Base-by-base conservation (phyloP, 352 stramenopile genomes). In the Phytophthora sp. region DNA sequence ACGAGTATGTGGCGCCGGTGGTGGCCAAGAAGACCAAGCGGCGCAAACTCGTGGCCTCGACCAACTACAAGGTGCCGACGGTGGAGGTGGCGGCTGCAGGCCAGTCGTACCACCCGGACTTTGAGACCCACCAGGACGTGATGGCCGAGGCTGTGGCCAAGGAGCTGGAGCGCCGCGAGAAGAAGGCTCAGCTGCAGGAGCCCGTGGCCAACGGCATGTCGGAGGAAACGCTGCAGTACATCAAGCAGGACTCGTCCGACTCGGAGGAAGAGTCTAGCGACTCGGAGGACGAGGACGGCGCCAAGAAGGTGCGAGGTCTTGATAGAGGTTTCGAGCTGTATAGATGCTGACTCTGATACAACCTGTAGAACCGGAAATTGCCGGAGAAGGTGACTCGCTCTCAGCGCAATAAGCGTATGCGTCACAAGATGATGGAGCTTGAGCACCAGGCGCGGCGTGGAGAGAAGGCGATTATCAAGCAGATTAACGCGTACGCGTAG, bases 31-130 rank as follows among this genome's bases (percentile, higher is more conserved):
- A 88, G 56, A 68, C 76, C 17, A 82, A 77, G 54, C 60, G 69
- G 11, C 76, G 74, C 23, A 91, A 91, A 66, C 67, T 79, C 11
- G 34, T 82, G 30, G 64, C 77, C 26, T 79, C 84, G 9, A 95
- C 87, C 7, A 76, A 75, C 53, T 66, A 94, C 76, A 83, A 84
- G 41, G 54, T 94, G 32, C 53, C 81, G n/a, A 87, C 79, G 54
- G 87, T 95, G 17, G 72, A 90, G 50, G 77, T 95, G 46, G 80
- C 87, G 13, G 78, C 71, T 20, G 75, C 81, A 1, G 87, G 87
- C 1, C 87, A 95, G 70, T 95, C 87, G 69, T 95, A 95, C 69
- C 78, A 95, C 69, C 87, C 87, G 11, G 82, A 92, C 54, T 93
- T 93, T 59, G 76, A 84, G 9, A 76, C 84, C 2, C 87, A 95